phyloP scores from a whole-genome alignment of 495 filamentous ascomycete species.

The Hypoxylon trugodes region DNA sequence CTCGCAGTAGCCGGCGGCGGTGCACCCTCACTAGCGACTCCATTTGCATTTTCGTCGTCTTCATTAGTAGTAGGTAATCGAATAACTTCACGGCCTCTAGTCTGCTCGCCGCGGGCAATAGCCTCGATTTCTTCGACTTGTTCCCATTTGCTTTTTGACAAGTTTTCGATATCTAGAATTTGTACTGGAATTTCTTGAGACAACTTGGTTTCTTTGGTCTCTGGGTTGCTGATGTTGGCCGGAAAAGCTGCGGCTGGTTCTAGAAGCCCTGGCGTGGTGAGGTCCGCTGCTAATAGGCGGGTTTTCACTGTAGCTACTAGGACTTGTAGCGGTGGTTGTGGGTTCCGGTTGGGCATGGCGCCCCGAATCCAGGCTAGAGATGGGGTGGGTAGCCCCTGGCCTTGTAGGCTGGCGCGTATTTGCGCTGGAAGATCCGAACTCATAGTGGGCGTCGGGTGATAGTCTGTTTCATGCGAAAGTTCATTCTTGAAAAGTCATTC shows the following conservation, averaged over 20 bases:
- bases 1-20: constrained; percentile 16
- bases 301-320: constrained; percentile 81
- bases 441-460: constrained; percentile 18
- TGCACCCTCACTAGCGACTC: constrained; percentile 5
- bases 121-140: constrained; percentile 88
- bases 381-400: constrained; percentile 48
- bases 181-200: constrained; percentile 74
- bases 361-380: constrained; percentile 50
- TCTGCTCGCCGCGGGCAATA: constrained; percentile 81
- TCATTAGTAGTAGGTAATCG: constrained; percentile 63
- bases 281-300: constrained; percentile 80
- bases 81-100: constrained; percentile 83
- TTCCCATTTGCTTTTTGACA: constrained; percentile 78
- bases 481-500: constrained; percentile 3
- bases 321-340: constrained; percentile 71
- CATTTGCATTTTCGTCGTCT: constrained; percentile 32
- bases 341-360: constrained; percentile 48
- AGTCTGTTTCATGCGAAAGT: neutral
- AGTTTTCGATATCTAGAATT: constrained; percentile 83
- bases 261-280: constrained; percentile 67
- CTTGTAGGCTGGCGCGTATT: constrained; percentile 47
- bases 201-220: constrained; percentile 63
- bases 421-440: constrained; percentile 45
- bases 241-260: constrained; percentile 66
- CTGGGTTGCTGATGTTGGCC: constrained; percentile 56